A percentile compares a stretch with the other conserved stretches of the same genome.
Conservation (phyloP, 2,329 filamentous ascomycete species). For the Sporothrix humicola region DNA sequence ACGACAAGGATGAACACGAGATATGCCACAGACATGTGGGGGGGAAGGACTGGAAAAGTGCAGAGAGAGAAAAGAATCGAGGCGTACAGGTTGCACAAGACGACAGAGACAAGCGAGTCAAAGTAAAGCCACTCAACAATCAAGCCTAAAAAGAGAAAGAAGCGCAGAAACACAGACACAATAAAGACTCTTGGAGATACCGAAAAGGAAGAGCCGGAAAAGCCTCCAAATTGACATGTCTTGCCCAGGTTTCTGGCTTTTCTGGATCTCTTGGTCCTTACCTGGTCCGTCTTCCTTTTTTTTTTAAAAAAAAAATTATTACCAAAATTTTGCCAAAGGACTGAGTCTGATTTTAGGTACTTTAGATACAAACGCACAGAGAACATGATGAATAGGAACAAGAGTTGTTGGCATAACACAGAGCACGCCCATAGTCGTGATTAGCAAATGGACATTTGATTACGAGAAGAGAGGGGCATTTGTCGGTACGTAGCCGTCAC, state of each 20-base stretch:
- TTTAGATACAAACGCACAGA: not conserved
- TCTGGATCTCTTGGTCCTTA: not conserved
- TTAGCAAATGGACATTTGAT: not conserved
- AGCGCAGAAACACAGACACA: not conserved
- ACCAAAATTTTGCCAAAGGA: not conserved
- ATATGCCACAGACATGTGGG: slow-evolving; percentile 30
- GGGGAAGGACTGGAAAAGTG: not conserved
- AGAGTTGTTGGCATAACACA: not conserved
- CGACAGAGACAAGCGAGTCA: slow-evolving; percentile 29
- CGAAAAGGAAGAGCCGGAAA: not conserved
- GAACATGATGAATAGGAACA: not conserved
- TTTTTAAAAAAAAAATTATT: too few species aligned
- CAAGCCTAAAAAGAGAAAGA: not conserved
- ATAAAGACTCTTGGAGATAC: not conserved
- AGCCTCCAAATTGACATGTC: slow-evolving; percentile 30
- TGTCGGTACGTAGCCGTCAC: slow-evolving; percentile 3
- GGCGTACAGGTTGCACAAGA: slow-evolving; percentile 5
- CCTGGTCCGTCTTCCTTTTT: not conserved
- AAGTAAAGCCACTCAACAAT: not conserved
- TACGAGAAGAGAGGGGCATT: not conserved
- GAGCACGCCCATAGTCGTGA: not conserved
- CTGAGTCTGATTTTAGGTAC: not conserved
- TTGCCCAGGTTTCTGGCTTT: slow-evolving; percentile 17
- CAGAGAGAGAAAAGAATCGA: not conserved
- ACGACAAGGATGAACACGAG: slow-evolving; percentile 32